Evolutionary conservation across 2,329 filamentous ascomycete genomes (phyloP), one percentile per base, ranked within the genome.

Genomic region (Elsinoe perseae): DNA sequence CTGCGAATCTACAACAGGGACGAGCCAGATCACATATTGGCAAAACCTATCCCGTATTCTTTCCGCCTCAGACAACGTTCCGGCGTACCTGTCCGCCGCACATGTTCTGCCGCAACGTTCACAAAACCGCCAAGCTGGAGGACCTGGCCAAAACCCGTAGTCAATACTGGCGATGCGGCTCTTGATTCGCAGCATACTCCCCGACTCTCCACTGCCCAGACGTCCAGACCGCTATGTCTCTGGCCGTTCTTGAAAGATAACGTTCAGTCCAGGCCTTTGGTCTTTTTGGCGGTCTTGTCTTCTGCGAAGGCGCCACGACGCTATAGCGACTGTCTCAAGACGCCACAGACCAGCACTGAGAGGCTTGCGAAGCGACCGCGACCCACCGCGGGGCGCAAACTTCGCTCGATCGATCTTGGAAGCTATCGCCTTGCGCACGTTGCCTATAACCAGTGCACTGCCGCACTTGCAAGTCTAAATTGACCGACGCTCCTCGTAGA

Each of bases 171-270:
- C 23, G 6, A 18, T 50, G 44, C 27, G 44, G 44, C 44, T 50
- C 44, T 50, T 34, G 2, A 18, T 32, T 16, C 25, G 9, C 20
- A 21, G 12, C 23, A 18, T 1, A 25, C 7, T 12, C 40, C 20
- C 20, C 40, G 21, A 44, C 8, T n/a, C 20, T 27, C 18, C 40
- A 43, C 40, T 23, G 7, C 40, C 14, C 23, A 30, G 30, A 25
- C 18, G 32, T 52, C 48, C 28, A 52, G 48, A 38, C 18, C 28
- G 36, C 16, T n/a, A 28, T 52, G 48, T 52, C 48, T 52, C 48
- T 32, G 10, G 30, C 25, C 48, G 48, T 52, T 52, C 30, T 52
- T 38, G 8, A 52, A 38, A 21, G 48, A 20, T 14, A 52, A 34
- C 48, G 48, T 52, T 30, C 20, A 38, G 18, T 52, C 48, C 32